Conservation (phyloP, 768 basidiomycete genomes). For the Pulveroboletus ravenelii region DNA sequence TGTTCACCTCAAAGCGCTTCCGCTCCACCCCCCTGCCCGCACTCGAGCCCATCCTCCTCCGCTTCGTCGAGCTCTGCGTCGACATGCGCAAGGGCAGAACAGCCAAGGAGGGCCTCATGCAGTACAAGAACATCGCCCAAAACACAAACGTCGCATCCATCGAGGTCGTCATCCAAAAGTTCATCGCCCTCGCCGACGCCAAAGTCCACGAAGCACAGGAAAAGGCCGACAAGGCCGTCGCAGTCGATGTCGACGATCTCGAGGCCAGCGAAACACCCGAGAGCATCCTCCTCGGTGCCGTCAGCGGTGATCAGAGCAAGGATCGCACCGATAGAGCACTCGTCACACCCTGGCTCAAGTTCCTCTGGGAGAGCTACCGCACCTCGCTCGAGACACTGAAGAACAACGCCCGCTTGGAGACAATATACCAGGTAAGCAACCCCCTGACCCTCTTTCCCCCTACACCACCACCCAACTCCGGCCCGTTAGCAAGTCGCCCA, state of each 20-base stretch:
- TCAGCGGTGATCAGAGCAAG: conserved; percentile 85
- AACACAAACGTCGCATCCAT: conserved; percentile 88
- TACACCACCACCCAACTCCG: neutral
- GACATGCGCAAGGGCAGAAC: conserved; percentile 90
- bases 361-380: conserved; percentile 98
- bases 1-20: conserved; percentile 93
- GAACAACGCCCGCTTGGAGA: conserved; percentile 89
- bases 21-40: conserved; percentile 82
- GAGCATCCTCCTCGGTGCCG: conserved; percentile 84
- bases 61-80: conserved; percentile 95
- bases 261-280: conserved; percentile 95
- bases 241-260: conserved; percentile 87
- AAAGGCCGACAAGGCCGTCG: conserved; percentile 72
- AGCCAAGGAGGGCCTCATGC: conserved; percentile 90
- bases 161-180: conserved; percentile 84
- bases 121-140: conserved; percentile 97
- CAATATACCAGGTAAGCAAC: conserved; percentile 81
- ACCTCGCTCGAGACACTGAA: conserved; percentile 94
- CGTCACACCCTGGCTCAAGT: conserved; percentile 96
- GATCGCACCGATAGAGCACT: conserved; percentile 92
- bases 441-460: accelerated
- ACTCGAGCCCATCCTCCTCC: conserved; percentile 92
- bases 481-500: conserved; percentile 78
- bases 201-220: conserved; percentile 85
- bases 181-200: conserved; percentile 74